Conservation (phyloP, 2,329 filamentous ascomycete species). For the Penicillium sp. region DNA sequence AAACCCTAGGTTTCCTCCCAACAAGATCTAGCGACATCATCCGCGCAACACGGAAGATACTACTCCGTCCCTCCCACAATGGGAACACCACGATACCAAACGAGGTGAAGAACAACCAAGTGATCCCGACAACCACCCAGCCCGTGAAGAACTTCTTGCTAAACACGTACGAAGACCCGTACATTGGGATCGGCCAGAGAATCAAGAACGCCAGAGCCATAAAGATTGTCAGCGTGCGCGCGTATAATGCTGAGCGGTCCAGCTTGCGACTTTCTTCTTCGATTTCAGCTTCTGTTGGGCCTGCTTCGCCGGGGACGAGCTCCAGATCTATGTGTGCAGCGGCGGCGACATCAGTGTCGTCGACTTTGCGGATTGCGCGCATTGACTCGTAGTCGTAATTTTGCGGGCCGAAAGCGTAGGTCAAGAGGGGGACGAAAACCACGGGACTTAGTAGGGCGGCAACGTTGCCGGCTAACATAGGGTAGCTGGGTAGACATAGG, state of each 20-base stretch:
- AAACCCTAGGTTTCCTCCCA: constrained; percentile 35
- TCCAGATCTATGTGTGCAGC: constrained; percentile 64
- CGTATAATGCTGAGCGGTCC: constrained; percentile 53
- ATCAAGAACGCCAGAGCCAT: constrained; percentile 70
- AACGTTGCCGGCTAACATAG: constrained; percentile 85
- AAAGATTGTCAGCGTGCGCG: constrained; percentile 56
- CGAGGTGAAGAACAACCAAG: constrained; percentile 73
- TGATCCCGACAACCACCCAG: constrained; percentile 71
- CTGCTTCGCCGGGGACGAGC: constrained; percentile 52
- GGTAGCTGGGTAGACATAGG: constrained; percentile 46
- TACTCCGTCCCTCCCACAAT: constrained; percentile 70
- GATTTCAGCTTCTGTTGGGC: constrained; percentile 35
- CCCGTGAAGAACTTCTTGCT: constrained; percentile 77
- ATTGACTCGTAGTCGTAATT: constrained; percentile 86
- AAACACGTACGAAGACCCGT: constrained; percentile 77
- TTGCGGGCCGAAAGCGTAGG: constrained; percentile 63
- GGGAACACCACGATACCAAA: constrained; percentile 77
- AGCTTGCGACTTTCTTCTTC: constrained; percentile 50
- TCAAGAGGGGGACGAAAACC: constrained; percentile 72
- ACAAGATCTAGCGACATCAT: constrained; percentile 60
- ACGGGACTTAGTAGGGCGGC: constrained; percentile 73
- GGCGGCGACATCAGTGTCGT: constrained; percentile 68
- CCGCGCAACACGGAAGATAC: constrained; percentile 59
- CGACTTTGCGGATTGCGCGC: constrained; percentile 70
- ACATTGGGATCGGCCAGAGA: constrained; percentile 91